Percentiles rank a stretch among this genome's conserved stretches.
Conservation (phyloP, 371 early-diverging fungal genomes). For the Nosema muscidifuracis region DNA sequence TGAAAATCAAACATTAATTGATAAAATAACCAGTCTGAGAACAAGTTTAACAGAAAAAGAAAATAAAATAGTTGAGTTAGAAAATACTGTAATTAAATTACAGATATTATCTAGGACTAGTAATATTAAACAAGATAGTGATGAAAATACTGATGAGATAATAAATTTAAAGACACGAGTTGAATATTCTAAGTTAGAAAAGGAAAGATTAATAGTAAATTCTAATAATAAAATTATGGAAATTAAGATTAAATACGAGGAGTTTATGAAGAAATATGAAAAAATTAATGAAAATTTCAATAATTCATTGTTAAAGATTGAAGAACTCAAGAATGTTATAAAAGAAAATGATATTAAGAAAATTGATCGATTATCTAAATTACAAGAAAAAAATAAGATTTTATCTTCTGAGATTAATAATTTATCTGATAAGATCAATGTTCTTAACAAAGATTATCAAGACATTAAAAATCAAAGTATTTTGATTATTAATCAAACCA, state of each 20-base stretch:
- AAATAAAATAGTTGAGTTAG: not conserved
- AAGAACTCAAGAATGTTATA: slow-evolving; percentile 2
- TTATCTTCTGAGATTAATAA: not conserved
- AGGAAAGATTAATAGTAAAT: not conserved
- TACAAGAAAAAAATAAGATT: not conserved
- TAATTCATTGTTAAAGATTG: slow-evolving; percentile 2
- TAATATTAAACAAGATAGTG: not conserved
- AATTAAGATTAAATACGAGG: slow-evolving; percentile 24
- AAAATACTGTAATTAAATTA: not conserved
- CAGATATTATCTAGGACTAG: not conserved
- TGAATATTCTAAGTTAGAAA: not conserved
- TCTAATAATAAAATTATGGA: slow-evolving; percentile 1
- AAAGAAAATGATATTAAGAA: slow-evolving; percentile 4
- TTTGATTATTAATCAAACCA: not conserved
- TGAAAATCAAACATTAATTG: not conserved
- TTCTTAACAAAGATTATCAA: not conserved
- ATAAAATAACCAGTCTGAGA: not conserved
- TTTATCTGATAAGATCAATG: not conserved
- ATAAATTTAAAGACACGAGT: not conserved
- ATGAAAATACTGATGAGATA: slow-evolving; percentile 4
- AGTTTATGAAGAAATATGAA: slow-evolving; percentile 13
- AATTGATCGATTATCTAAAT: not conserved
- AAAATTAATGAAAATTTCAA: slow-evolving; percentile 23
- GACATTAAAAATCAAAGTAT: not conserved
- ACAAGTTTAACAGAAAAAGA: not conserved